Percentiles rank a stretch among this genome's conserved stretches.
phyloP scores from a whole-genome alignment of 1,284 basidiomycete species.

The Moesziomyces globuligerus region DNA sequence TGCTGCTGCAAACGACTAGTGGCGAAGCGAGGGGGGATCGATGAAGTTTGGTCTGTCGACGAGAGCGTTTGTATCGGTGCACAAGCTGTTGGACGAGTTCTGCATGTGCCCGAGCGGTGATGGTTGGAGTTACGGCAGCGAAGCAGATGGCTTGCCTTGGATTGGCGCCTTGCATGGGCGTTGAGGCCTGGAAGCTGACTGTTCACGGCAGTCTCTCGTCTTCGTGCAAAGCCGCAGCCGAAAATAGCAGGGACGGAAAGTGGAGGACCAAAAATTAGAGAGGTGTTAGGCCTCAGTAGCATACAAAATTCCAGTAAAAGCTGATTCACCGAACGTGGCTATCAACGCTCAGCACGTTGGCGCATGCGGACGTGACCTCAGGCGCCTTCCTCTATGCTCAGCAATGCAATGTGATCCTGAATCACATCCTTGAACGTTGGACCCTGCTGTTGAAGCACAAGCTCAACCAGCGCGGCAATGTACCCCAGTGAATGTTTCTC shows the following conservation, averaged over 20 bases:
- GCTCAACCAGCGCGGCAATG: constrained; percentile 42
- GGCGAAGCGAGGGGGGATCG: too few species aligned
- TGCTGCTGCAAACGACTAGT: neutral
- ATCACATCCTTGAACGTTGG: too few species aligned
- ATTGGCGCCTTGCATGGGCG: too few species aligned
- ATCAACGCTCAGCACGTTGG: neutral
- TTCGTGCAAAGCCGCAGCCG: neutral
- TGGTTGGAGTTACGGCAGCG: too few species aligned
- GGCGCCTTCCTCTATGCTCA: too few species aligned
- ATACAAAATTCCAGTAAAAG: constrained; percentile 2
- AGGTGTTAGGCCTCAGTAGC: neutral
- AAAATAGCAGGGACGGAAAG: neutral
- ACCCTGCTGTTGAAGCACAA: constrained; percentile 17
- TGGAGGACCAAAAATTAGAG: neutral
- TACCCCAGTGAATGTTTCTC: constrained; percentile 25
- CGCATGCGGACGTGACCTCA: constrained; percentile 26
- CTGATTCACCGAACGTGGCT: constrained; percentile 38
- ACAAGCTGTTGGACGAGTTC: too few species aligned
- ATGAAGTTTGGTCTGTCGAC: too few species aligned
- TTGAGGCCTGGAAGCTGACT: neutral
- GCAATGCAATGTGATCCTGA: too few species aligned
- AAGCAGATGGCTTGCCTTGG: neutral
- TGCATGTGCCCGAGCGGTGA: too few species aligned
- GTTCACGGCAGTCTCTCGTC: neutral
- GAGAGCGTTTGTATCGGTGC: too few species aligned